Evolutionary conservation across 176 grass and related monocot species (phyloP), one percentile per base, ranked within the genome.

Genomic region (Oryza meridionalis): DNA sequence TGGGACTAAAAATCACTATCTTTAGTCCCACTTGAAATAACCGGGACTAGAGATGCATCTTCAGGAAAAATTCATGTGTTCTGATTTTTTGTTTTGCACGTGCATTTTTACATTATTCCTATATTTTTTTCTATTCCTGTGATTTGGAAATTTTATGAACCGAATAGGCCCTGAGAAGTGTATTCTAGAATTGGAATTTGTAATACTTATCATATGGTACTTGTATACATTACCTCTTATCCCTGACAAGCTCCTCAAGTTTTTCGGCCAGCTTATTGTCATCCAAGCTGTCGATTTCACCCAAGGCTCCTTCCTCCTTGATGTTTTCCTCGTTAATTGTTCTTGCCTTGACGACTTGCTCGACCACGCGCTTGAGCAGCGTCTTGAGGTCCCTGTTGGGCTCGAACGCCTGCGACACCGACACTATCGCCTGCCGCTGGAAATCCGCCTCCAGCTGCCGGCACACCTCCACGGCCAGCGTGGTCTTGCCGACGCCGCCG

Each of bases 401-500:
- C 2, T 75, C 25, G 45, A 75, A 75, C 12, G 70, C 70, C 13
- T 73, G 70, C 0, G 70, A 73, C 43, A 73, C 70, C 3, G 70
- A 47, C 43, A 75, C 72, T 15, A 19, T 10, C 72, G 72, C 72
- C 46, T 51, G 72, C 4, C 5, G 5, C 16, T 1, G 72, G 24
- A 74, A 74, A 0, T 74, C 72, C 7, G 72, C 2, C 22, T 51
- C 72, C 25, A 74, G 71, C 71, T 4, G 11, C 45, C 72, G 72
- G 72, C 72, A 74, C 14, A 51, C 1, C 26, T 74, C 72, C 72
- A 74, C 1, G 14, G 72, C 72, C 13, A 74, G 72, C 7, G 72
- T 75, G 3, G 72, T 75, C 72, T 75, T 75, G 26, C 46, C 72
- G 0, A 75, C 24, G 14, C 72, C 72, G 0, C 72, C 72, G 26